Evolutionary conservation across 345 rosid genomes (phyloP).

Genomic region (Capsella bursapastoris): DNA sequence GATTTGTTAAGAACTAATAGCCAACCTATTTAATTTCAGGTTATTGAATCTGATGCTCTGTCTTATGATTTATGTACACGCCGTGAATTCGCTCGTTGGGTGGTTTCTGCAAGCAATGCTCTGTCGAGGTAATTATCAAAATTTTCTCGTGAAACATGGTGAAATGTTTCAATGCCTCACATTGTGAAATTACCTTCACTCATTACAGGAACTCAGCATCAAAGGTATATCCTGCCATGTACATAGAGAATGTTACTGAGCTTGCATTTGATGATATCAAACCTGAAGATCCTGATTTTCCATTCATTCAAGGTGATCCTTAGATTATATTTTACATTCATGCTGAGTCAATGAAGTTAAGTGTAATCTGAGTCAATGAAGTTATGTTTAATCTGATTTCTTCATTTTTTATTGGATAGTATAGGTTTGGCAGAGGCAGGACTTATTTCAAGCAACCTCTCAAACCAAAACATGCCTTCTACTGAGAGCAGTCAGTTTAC

Average conservation of each 20-base stretch:
- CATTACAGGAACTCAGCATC: slow-evolving; percentile 70
- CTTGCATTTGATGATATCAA: slow-evolving; percentile 91
- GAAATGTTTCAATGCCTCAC: slow-evolving; percentile 2
- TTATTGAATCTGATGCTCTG: slow-evolving; percentile 74
- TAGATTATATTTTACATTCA: slow-evolving; percentile 2
- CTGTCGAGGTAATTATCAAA: slow-evolving; percentile 62
- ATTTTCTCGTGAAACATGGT: background rate
- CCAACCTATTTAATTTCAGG: slow-evolving; percentile 48
- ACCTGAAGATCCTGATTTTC: slow-evolving; percentile 88
- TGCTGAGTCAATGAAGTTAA: slow-evolving; percentile 8
- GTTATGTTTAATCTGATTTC: slow-evolving; percentile 17
- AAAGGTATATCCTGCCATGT: slow-evolving; percentile 96
- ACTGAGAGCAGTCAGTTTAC: slow-evolving; percentile 51
- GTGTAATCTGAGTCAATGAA: background rate
- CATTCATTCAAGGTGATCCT: slow-evolving; percentile 89
- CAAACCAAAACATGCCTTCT: slow-evolving; percentile 60
- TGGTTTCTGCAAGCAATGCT: slow-evolving; percentile 78
- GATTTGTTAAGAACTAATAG: background rate
- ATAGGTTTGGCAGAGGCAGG: slow-evolving; percentile 99
- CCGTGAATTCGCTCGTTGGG: slow-evolving; percentile 93
- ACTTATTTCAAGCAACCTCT: slow-evolving; percentile 90
- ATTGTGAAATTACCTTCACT: slow-evolving; percentile 28
- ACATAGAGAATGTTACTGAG: slow-evolving; percentile 85
- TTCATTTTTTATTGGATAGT: slow-evolving; percentile 43
- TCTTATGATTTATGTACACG: slow-evolving; percentile 87